These are phyloP conservation scores for Aspergillus arachidicola DNA, from an alignment of 2,329 filamentous ascomycete genomes.

Conservation along the genomic window DNA sequence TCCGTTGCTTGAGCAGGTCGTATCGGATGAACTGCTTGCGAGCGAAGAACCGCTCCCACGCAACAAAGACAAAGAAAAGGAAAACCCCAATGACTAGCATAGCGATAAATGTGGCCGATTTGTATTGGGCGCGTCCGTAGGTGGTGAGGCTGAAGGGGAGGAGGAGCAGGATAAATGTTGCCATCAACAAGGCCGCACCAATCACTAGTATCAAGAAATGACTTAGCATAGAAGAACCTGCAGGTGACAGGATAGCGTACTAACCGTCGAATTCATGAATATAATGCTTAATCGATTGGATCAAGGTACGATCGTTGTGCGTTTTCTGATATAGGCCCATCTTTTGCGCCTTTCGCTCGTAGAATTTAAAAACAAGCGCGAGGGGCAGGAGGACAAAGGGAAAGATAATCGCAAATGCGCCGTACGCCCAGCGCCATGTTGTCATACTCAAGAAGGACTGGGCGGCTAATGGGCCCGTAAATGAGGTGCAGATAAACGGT, in stretches of 20 bases:
- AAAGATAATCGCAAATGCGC: constrained; percentile 62
- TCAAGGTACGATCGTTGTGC: constrained; percentile 48
- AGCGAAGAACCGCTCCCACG: constrained; percentile 59
- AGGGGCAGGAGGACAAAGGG: constrained; percentile 61
- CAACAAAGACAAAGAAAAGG: constrained; percentile 44
- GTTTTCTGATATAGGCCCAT: constrained; percentile 51
- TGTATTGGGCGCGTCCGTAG: constrained; percentile 6
- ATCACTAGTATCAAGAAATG: constrained; percentile 17
- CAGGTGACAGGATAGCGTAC: no score
- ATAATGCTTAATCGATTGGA: constrained; percentile 57
- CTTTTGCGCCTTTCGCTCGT: constrained; percentile 60
- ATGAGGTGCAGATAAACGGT: constrained; percentile 65
- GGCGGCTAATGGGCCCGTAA: constrained; percentile 57
- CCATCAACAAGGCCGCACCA: constrained; percentile 17
- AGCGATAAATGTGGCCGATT: constrained; percentile 4
- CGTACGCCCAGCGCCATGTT: constrained; percentile 67
- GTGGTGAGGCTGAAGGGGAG: constrained; percentile 7
- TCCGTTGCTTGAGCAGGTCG: constrained; percentile 51
- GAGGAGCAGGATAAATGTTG: constrained; percentile 4
- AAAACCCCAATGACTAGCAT: constrained; percentile 5
- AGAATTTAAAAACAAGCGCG: constrained; percentile 56
- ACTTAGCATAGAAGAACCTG: no score
- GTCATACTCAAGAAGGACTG: constrained; percentile 52
- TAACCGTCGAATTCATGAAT: constrained; percentile 63
- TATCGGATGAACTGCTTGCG: constrained; percentile 58